phyloP scores from a whole-genome alignment of 257 asterid species.

The Solanum sejunctum region DNA sequence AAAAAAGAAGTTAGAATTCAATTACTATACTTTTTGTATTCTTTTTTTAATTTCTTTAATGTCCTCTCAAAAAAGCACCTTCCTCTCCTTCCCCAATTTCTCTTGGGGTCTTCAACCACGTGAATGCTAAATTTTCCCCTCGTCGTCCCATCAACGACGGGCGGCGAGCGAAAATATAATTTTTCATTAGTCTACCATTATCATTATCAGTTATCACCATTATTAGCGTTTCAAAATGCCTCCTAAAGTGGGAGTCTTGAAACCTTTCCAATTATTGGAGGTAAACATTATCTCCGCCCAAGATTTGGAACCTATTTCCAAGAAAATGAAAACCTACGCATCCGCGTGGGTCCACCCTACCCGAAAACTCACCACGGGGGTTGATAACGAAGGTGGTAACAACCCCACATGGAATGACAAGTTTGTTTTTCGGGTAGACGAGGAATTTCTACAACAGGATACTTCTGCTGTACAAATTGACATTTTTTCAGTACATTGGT shows the following conservation, averaged over 20 bases:
- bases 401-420: conserved; percentile 79
- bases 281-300: conserved; percentile 57
- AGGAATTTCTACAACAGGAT: conserved; percentile 28
- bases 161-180: conserved; percentile 13
- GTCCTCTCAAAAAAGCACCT: conserved; percentile 3
- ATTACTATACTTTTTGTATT: background rate
- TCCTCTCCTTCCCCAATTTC: conserved; percentile 9
- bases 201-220: rapidly evolving
- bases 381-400: conserved; percentile 62
- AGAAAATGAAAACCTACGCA: conserved; percentile 57
- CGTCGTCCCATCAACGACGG: conserved; percentile 23
- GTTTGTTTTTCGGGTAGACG: conserved; percentile 48
- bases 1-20: background rate
- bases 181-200: background rate
- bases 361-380: conserved; percentile 54
- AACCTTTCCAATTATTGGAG: conserved; percentile 34
- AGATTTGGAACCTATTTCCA: conserved; percentile 72
- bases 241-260: background rate
- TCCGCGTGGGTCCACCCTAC: conserved; percentile 61
- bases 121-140: conserved; percentile 6
- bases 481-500: conserved; percentile 69
- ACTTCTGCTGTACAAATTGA: conserved; percentile 40
- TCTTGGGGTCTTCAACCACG: conserved; percentile 3
- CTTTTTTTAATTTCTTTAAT: conserved; percentile 11
- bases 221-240: background rate